Evolutionary conservation across 176 grass and related monocot species (phyloP), one percentile per base, ranked within the genome.

Genomic region (Otatea glauca): DNA sequence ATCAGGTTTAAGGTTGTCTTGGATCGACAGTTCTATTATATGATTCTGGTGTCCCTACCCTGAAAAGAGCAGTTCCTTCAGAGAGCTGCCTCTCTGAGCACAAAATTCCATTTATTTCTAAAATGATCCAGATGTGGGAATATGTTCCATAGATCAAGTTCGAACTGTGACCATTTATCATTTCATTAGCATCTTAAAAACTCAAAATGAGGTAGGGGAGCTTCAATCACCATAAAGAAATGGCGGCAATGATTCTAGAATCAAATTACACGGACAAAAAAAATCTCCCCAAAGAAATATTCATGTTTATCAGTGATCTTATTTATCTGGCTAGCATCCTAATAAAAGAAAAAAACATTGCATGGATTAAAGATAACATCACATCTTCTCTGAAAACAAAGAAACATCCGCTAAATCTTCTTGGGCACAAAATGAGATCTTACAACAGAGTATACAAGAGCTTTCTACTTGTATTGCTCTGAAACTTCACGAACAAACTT

Each of bases 401-500:
- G 14, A 67, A 38, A 15, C 74, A 79, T 56, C 68, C 41, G 29
- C 45, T 68, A 62, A 63, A 83, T 68, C 73, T 80, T 85, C 74
- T 56, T 67, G 44, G 23, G 48, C 64, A 35, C 6, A 61, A 86
- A 83, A 67, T 62, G 83, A 76, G 76, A 85, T 91, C 55, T 73
- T 68, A 83, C 78, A 86, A 74, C 17, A 92, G 42, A 41, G 60
- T 69, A 82, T 55, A 42, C 71, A 61, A 74, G 41, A 64, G 9
- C 25, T 61, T 85, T 85, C 73, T 89, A 93, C 44, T 89, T 93
- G 85, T 95, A 95, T 16, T 89, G 89, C 81, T 89, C 85, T 34
- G 90, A 90, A 78, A 95, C 83, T 83, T 93, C 91, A 76, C 81
- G 74, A 16, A 84, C 90, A 92, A 95, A 90, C 86, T 95, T 98